Conservation (phyloP, 1,284 basidiomycete genomes). For the Austroboletus rostrupii region DNA sequence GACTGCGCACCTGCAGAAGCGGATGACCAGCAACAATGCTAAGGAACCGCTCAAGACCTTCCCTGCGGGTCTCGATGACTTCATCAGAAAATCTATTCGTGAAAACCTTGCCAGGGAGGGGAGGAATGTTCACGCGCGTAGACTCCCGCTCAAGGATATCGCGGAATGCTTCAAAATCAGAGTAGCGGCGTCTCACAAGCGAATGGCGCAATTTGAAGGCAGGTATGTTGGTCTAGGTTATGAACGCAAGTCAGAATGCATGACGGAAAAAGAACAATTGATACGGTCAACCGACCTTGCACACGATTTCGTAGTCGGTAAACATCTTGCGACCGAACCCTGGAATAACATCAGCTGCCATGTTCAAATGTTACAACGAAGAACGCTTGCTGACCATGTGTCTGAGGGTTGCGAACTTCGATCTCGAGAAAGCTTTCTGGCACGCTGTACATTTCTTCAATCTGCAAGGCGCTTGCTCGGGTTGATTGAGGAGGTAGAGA, state of each 20-base stretch:
- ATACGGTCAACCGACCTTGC: conserved; percentile 61
- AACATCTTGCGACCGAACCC: conserved; percentile 97
- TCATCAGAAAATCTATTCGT: conserved; percentile 97
- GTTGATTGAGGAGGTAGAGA: conserved; percentile 27
- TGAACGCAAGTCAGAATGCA: background rate
- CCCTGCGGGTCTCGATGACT: conserved; percentile 88
- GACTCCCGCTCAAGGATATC: conserved; percentile 97
- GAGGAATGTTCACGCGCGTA: conserved; percentile 95
- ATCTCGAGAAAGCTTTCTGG: conserved; percentile 98
- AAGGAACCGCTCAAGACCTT: conserved; percentile 93
- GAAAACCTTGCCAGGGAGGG: conserved; percentile 95
- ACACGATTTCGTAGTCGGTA: conserved; percentile 98
- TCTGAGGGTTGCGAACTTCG: conserved; percentile 95
- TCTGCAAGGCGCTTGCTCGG: conserved; percentile 49
- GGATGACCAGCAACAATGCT: conserved; percentile 97
- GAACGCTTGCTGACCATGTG: conserved; percentile 68
- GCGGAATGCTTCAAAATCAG: conserved; percentile 98
- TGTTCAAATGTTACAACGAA: background rate
- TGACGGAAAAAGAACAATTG: background rate
- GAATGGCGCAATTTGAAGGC: conserved; percentile 97
- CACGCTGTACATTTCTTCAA: conserved; percentile 97
- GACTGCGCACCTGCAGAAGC: conserved; percentile 74
- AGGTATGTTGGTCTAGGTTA: conserved; percentile 89
- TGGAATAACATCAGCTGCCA: conserved; percentile 30
- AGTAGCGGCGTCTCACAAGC: conserved; percentile 91